Base-by-base conservation (phyloP, 352 stramenopile species). In the Phytophthora syringae region DNA sequence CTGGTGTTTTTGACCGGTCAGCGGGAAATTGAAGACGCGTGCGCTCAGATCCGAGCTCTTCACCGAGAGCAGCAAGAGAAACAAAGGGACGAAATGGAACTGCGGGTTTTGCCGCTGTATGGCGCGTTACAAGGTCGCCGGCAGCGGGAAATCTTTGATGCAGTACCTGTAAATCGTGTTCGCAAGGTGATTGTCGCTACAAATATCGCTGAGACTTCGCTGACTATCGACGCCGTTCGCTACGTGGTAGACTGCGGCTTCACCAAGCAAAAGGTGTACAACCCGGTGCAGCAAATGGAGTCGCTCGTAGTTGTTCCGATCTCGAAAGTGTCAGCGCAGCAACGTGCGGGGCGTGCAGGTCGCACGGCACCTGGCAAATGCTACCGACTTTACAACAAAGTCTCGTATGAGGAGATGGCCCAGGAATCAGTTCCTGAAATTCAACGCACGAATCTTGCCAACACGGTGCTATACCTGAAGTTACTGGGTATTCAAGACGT, bases 401-500 rank as follows among this genome's bases (percentile, higher is more conserved):
- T 90, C 25, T 98, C 89, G 42, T 99, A 99, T 79, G 82, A 96
- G 39, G 76, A 96, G 36, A 97, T 99, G 79, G 85, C 99, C 56
- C 88, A 98, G 70, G 96, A 99, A 70, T 99, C 94, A 0, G 98
- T 99, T 61, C 97, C 98, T 0, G 97, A 99, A 80, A 99, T 99
- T 69, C 83, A 99, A 28, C 85, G 97, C 40, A 97, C 90, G 1
- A 96, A 97, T 50, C 71, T 99, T 59, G 88, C 83, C 43, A 98
- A 93, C 67, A 97, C 97, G 2, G 96, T 99, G n/a, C 82, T 99
- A 61, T 88, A 88, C 42, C 72, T 95, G 1, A 93, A 93, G 54
- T 52, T 90, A 0, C 65, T 95, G 7, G 84, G 87, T 7, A 79
- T 95, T 24, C 64, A 84, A 18, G 81, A 95, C 52, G 84, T 95